A percentile compares a stretch with the other conserved stretches of the same genome.
Evolutionary conservation across 2,329 filamentous ascomycete species (phyloP).

Genomic region (Periconia sp.): DNA sequence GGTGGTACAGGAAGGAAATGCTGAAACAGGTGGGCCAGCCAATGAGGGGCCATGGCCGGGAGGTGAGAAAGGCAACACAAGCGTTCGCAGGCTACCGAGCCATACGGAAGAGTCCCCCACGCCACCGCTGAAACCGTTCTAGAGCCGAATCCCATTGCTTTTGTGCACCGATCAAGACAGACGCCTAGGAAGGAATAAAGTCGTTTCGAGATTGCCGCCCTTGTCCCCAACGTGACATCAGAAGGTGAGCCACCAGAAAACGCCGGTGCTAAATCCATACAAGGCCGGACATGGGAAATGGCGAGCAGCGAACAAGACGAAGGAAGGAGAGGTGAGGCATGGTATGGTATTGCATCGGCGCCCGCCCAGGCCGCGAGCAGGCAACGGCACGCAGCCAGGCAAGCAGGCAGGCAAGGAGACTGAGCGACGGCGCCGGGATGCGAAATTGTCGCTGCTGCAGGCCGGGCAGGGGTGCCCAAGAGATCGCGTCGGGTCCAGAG

Average conservation of each 20-base stretch:
- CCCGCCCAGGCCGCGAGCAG: too few species aligned
- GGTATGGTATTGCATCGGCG: too few species aligned
- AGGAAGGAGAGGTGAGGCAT: neutral
- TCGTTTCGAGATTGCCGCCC: constrained; percentile 31
- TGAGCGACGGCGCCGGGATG: neutral
- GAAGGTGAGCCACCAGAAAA: constrained; percentile 32
- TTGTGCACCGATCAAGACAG: constrained; percentile 33
- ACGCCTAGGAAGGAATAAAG: constrained; percentile 24
- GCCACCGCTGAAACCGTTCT: constrained; percentile 38
- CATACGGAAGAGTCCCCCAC: constrained; percentile 27
- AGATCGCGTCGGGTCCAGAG: constrained; percentile 16
- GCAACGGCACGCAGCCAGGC: too few species aligned
- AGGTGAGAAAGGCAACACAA: constrained; percentile 16
- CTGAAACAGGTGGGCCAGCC: constrained; percentile 22
- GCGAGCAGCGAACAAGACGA: constrained; percentile 4
- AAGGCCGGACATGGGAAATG: constrained; percentile 20
- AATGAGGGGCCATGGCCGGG: constrained; percentile 16
- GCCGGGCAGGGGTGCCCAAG: constrained; percentile 9
- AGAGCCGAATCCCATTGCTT: constrained; percentile 38
- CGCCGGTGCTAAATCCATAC: constrained; percentile 45
- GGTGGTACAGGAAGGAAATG: constrained; percentile 28
- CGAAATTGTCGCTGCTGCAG: constrained; percentile 3
- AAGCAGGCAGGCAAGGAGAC: neutral
- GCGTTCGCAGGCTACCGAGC: constrained; percentile 10
- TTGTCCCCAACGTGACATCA: constrained; percentile 24